A percentile compares a stretch with the other conserved stretches of the same genome.
These are phyloP conservation scores for Colletotrichum salicis DNA, from an alignment of 2,329 filamentous ascomycete genomes.

Conservation along the genomic window DNA sequence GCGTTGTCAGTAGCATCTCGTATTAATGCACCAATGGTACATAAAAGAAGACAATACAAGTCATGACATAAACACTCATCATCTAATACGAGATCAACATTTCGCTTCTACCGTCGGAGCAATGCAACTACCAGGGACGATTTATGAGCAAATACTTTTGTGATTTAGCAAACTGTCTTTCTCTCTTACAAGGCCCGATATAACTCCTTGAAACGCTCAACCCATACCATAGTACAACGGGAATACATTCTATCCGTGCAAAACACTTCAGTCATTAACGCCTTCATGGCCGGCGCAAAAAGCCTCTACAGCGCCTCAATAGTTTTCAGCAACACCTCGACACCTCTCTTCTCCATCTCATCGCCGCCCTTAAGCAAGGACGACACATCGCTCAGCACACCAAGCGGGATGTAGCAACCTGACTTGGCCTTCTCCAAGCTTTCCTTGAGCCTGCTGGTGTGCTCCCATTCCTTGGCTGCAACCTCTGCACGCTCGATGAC, in stretches of 20 bases:
- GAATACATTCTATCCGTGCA: neutral
- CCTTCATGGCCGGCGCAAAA: neutral
- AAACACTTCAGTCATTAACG: neutral
- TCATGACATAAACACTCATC: neutral
- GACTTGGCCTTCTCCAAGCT: slow-evolving; percentile 83
- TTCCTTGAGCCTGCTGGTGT: slow-evolving; percentile 90
- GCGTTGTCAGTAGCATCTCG: neutral
- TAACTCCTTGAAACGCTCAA: neutral
- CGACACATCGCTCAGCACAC: slow-evolving; percentile 87
- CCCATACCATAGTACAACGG: neutral
- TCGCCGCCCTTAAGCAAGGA: slow-evolving; percentile 74
- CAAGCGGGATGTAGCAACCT: slow-evolving; percentile 84
- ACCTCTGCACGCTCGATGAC: slow-evolving; percentile 89
- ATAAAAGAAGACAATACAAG: neutral
- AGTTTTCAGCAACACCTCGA: slow-evolving; percentile 69
- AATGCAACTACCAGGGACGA: neutral
- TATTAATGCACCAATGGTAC: neutral
- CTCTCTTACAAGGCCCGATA: neutral
- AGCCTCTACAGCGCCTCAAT: slow-evolving; percentile 64
- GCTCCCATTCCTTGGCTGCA: slow-evolving; percentile 93
- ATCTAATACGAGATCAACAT: neutral
- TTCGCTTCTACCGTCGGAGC: neutral
- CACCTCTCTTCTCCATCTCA: slow-evolving; percentile 60
- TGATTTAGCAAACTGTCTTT: neutral
- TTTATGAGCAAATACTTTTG: neutral